phyloP scores from a whole-genome alignment of 2,329 filamentous ascomycete species.

The Coniochaeta sp. region DNA sequence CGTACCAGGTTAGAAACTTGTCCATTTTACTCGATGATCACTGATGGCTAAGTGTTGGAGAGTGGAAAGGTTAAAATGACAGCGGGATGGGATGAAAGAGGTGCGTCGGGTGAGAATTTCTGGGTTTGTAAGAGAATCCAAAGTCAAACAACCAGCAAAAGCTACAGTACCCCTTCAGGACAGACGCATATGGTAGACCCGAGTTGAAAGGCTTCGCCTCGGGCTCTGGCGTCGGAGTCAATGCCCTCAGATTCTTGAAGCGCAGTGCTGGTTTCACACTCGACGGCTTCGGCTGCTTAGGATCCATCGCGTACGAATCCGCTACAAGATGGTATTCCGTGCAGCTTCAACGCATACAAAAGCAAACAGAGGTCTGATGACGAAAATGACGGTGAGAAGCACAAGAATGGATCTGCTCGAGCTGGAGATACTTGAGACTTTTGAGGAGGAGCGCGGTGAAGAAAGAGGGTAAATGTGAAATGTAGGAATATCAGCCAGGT shows the following conservation, averaged over 20 bases:
- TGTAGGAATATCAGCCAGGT: not conserved
- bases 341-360: not conserved
- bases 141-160: not conserved
- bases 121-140: not conserved
- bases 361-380: not conserved
- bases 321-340: not conserved
- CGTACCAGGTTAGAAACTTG: not conserved
- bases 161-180: slow-evolving; percentile 17
- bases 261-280: not conserved
- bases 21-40: not conserved
- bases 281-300: not conserved
- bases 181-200: slow-evolving; percentile 15
- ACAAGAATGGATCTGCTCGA: not conserved
- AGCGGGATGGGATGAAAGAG: not conserved
- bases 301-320: not conserved
- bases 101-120: not conserved
- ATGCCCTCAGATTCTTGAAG: not conserved
- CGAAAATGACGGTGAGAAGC: not conserved
- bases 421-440: not conserved
- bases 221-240: not conserved
- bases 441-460: not conserved
- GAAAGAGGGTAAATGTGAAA: not conserved
- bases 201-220: not conserved
- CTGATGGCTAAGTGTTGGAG: slow-evolving; percentile 13
- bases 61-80: not conserved